These are phyloP conservation scores for Rugiboletus extremiorientalis DNA, from an alignment of 1,284 basidiomycete species.

Conservation along the genomic window DNA sequence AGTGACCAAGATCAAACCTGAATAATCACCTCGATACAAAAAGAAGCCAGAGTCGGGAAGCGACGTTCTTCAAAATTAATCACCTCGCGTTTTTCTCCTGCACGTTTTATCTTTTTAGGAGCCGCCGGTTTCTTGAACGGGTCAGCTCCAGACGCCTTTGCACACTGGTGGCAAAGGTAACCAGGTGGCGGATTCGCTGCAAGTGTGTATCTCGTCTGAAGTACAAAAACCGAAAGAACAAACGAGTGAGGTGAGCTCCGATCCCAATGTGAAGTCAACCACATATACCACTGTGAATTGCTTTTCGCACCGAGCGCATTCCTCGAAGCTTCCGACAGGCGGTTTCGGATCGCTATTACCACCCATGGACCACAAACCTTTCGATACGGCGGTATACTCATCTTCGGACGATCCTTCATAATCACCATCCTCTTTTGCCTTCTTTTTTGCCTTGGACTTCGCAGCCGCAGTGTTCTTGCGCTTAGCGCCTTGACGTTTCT, in stretches of 20 bases:
- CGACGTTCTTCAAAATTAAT: constrained; percentile 69
- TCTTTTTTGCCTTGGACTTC: constrained; percentile 51
- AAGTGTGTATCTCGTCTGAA: constrained; percentile 84
- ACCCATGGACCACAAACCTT: constrained; percentile 41
- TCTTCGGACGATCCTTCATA: constrained; percentile 49
- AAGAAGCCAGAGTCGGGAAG: constrained; percentile 66
- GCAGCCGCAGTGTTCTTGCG: constrained; percentile 39
- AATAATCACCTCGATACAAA: constrained; percentile 73
- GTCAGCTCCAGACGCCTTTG: constrained; percentile 71
- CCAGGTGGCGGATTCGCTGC: constrained; percentile 67
- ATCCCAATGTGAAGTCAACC: not conserved
- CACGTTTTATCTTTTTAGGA: constrained; percentile 60
- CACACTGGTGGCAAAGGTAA: constrained; percentile 79
- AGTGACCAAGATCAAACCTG: not conserved
- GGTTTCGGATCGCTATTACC: constrained; percentile 53
- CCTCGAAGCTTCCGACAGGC: constrained; percentile 76
- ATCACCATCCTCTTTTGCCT: constrained; percentile 45
- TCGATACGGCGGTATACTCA: constrained; percentile 60
- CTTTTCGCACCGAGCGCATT: constrained; percentile 81
- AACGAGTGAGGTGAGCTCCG: not conserved
- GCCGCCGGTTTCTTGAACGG: constrained; percentile 78
- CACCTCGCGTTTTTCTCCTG: constrained; percentile 61
- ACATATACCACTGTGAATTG: constrained; percentile 82
- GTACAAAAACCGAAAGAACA: not conserved
- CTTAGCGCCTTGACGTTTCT: constrained; percentile 42